phyloP scores from a whole-genome alignment of 164 flowering plant species.

The Sextonia rubra region DNA sequence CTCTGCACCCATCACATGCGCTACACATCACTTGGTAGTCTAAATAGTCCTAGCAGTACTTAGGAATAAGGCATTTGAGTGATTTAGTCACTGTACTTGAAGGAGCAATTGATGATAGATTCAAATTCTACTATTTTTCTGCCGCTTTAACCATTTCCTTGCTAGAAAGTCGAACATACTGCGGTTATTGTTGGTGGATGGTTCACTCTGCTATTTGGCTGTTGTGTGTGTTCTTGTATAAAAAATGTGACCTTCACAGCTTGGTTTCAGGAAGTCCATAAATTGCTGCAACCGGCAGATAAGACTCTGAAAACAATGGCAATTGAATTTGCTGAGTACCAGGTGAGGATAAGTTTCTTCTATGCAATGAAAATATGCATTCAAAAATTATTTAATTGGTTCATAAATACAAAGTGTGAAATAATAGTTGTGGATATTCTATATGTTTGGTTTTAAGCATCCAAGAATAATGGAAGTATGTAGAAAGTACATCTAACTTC shows the following conservation, averaged over 20 bases:
- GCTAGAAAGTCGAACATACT: too few relatives aligned
- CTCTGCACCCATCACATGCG: too few relatives aligned
- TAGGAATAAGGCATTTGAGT: too few relatives aligned
- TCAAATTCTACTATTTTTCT: too few relatives aligned
- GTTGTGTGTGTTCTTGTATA: neutral
- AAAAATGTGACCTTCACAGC: neutral
- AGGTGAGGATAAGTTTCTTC: conserved; percentile 42
- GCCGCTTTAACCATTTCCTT: neutral
- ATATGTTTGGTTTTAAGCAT: neutral
- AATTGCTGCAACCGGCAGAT: conserved; percentile 90
- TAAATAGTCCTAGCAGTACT: too few relatives aligned
- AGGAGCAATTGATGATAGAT: too few relatives aligned
- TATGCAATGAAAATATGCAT: neutral
- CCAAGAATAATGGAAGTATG: neutral
- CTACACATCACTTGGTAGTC: too few relatives aligned
- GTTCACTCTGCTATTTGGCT: too few relatives aligned
- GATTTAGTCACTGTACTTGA: too few relatives aligned
- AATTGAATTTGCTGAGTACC: conserved; percentile 94
- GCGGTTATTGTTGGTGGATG: too few relatives aligned
- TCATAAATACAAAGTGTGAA: neutral
- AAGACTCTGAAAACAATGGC: conserved; percentile 90
- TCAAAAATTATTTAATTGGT: neutral
- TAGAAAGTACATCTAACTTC: neutral
- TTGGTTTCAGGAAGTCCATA: conserved; percentile 68
- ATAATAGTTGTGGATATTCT: neutral